A percentile compares a stretch with the other conserved stretches of the same genome.
These are phyloP conservation scores for Detonula confervacea DNA, from an alignment of 352 stramenopile species.

Conservation along the genomic window DNA sequence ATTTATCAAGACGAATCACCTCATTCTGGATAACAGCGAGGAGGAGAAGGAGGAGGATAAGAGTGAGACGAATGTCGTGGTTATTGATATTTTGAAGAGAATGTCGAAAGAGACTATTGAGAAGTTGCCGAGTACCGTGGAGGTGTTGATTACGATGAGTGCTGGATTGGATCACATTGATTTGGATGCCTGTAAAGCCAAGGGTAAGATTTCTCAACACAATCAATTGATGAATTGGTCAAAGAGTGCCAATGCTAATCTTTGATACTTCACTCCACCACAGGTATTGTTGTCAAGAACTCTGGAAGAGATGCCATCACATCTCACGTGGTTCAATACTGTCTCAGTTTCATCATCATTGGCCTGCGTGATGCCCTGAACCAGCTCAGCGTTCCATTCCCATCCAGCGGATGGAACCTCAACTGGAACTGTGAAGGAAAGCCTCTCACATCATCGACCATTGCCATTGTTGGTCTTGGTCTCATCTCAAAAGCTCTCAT, in stretches of 20 bases:
- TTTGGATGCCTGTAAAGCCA: slow-evolving; percentile 83
- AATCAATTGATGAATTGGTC: not conserved
- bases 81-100: slow-evolving; percentile 68
- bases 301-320: slow-evolving; percentile 84
- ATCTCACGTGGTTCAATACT: slow-evolving; percentile 88
- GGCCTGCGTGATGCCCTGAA: slow-evolving; percentile 82
- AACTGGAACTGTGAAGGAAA: slow-evolving; percentile 84
- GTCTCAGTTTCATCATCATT: slow-evolving; percentile 66
- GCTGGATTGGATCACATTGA: slow-evolving; percentile 92
- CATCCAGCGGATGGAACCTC: slow-evolving; percentile 58
- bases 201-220: slow-evolving; percentile 1
- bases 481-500: slow-evolving; percentile 89
- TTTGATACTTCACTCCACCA: slow-evolving; percentile 3
- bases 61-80: slow-evolving; percentile 51
- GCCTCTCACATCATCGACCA: slow-evolving; percentile 87
- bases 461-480: slow-evolving; percentile 88
- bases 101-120: slow-evolving; percentile 54
- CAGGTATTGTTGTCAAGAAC: slow-evolving; percentile 79
- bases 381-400: slow-evolving; percentile 82
- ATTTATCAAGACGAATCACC: slow-evolving; percentile 56
- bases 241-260: not conserved
- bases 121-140: slow-evolving; percentile 60
- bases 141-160: slow-evolving; percentile 87
- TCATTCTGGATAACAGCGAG: slow-evolving; percentile 42
- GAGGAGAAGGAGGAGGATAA: slow-evolving; percentile 2